Base-by-base conservation (phyloP, 225 moss, liverwort and hornwort genomes). In the Physcomitrium patens region DNA sequence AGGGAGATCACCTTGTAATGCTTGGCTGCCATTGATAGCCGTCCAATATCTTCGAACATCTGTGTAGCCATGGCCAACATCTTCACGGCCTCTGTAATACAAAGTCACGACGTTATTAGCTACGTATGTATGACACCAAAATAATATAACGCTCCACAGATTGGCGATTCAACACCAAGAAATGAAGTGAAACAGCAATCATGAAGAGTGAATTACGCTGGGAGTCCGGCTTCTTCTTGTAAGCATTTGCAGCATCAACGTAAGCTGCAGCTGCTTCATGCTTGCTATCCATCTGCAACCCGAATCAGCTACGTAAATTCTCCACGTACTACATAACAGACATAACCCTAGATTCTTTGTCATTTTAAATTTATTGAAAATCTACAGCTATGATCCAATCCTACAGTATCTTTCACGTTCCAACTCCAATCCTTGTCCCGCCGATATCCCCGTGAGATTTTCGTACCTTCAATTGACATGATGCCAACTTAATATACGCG, bases 251-350 rank as follows among this genome's bases (percentile, higher is more conserved):
- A 9, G 97, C 97, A 72, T 99, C 97, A 43, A 99, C 93, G 76
- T 87, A 99, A 27, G 97, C 97, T 48, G 91, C 83, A 70, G 93
- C 97, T 81, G 97, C 97, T 83, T 99, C 97, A 86, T 99, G 97
- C 69, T 94, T 99, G 76, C 95, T 99, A 57, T 99, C 97, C 78
- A 81, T 55, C 97, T 99, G 87, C 83, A 79, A 11, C 18, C 59
- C 76, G 16, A 9, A 43, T 53, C 27, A 67, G 46, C 65, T 44
- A 53, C n/a, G 43, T 69, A 65, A 75, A 16, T 22, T 59, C 42
- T 49, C 50, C 72, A 65, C 28, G 24, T 5, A 16, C 3, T 57
- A 37, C 56, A 37, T 37, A 37, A 37, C 4, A 37, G 31, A 37
- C 12, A 26, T 13, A 84, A 77, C 71, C 84, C 84, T 81, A 84